Evolutionary conservation across 345 rosid species (phyloP).

Genomic region (Litchi chinensis): DNA sequence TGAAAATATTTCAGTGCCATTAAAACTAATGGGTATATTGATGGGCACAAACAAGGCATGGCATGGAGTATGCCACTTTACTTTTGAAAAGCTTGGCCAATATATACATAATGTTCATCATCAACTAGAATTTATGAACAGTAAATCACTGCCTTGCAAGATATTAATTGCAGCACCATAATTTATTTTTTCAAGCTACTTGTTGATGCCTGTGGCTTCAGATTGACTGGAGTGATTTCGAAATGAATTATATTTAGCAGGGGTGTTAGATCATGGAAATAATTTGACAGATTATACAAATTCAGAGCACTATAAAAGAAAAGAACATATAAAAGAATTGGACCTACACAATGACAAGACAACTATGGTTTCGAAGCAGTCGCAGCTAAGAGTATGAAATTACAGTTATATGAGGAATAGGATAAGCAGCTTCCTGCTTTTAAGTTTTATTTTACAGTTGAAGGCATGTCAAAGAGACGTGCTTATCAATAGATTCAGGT

Average conservation of each 20-base stretch:
- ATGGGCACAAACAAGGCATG: not conserved
- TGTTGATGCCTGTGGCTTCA: not conserved
- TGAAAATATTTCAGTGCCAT: not conserved
- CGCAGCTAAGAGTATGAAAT: not conserved
- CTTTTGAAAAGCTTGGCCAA: not conserved
- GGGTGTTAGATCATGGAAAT: not conserved
- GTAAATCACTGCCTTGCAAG: not conserved
- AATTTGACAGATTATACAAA: not conserved
- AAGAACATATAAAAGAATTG: not conserved
- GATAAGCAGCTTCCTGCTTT: not conserved
- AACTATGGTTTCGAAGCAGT: not conserved
- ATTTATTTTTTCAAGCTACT: not conserved
- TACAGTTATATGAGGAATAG: not conserved
- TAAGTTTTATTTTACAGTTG: not conserved
- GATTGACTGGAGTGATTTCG: conserved; percentile 3
- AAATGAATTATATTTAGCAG: not conserved
- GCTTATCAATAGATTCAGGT: not conserved
- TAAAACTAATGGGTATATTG: not conserved
- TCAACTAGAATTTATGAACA: not conserved
- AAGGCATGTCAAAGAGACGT: not conserved
- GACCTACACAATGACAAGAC: not conserved
- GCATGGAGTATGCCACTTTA: not conserved
- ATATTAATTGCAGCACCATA: not conserved
- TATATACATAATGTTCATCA: not conserved
- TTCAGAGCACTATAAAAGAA: not conserved